Evolutionary conservation across 164 flowering plant genomes (phyloP).

Genomic region (Kalanchoe fedtschenkoi): DNA sequence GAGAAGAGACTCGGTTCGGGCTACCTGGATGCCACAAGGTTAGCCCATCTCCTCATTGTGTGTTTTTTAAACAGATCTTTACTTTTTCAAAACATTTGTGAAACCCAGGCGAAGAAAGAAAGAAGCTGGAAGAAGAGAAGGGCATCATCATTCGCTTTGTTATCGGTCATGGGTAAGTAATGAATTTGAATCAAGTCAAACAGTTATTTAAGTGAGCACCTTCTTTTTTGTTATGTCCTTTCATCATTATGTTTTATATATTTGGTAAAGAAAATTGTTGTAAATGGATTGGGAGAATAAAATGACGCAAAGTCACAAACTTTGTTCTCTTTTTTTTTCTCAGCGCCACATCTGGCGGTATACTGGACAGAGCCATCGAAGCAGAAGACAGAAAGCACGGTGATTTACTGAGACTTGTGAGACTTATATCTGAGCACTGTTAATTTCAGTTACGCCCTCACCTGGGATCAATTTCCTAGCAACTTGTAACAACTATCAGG

Average conservation of each 20-base stretch:
- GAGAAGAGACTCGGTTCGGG: slow-evolving; percentile 90
- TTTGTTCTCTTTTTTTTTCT: slow-evolving; percentile 4
- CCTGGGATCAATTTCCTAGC: neutral
- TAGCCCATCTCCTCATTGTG: neutral
- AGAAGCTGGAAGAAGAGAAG: slow-evolving; percentile 91
- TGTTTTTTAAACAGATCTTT: neutral
- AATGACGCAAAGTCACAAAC: neutral
- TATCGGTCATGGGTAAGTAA: slow-evolving; percentile 84
- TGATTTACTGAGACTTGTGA: slow-evolving; percentile 88
- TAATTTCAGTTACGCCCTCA: neutral
- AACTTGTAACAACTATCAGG: neutral
- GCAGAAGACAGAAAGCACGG: slow-evolving; percentile 91
- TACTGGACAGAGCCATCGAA: slow-evolving; percentile 87
- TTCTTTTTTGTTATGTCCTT: too few species aligned
- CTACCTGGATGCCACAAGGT: slow-evolving; percentile 99
- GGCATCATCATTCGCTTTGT: slow-evolving; percentile 88
- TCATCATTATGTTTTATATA: too few species aligned
- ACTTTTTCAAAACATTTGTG: neutral
- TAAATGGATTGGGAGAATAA: too few species aligned
- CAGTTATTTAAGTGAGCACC: too few species aligned
- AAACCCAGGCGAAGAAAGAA: slow-evolving; percentile 61
- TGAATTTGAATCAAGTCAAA: neutral
- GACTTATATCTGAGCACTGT: neutral
- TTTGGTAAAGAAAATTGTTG: too few species aligned
- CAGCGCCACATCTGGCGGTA: slow-evolving; percentile 98